Base-by-base conservation (phyloP, 2,329 filamentous ascomycete species). In the Aspergillus carbonarius region DNA sequence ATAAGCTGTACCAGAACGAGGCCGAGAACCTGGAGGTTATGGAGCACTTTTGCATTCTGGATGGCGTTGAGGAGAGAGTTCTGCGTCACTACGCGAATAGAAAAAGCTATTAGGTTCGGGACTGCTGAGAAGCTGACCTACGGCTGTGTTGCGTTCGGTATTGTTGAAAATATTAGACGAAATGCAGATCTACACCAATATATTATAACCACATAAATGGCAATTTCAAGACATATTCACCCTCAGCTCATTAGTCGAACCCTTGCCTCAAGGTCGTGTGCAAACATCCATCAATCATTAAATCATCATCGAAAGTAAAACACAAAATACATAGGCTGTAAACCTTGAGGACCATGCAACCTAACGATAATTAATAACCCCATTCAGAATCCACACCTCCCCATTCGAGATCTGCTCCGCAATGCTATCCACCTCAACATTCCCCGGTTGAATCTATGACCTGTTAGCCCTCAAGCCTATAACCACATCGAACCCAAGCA, bases 1-100 rank as follows among this genome's bases (percentile, higher is more conserved):
- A 98, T 78, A 99, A 99, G 82, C 85, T 96, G 74, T 99, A 97
- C 78, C 82, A 89, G 74, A 91, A 83, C 48, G 95, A 99, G 79
- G 91, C 91, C 2, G 95, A 99, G 82, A 99, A 99, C 76, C 77
- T 99, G 62, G 93, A 96, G 67, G 95, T 99, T 23, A 84, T 96
- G 70, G 93, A 96, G 74, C 93, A 98, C 76, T 90, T 92, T 73
- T 97, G 91, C 69, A 91, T 97, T 63, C 79, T 98, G 59, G 91
- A 96, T 68, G 89, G 89, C 17, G 88, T 97, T 58, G 93, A 97
- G 79, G 85, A 92, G 71, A 86, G 95, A 72, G 79, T 99, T 59
- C 79, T 98, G 69, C 82, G 82, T 71, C 78, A 76, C 50, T 69
- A 73, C 65, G 72, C 66, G 32, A 61, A 66, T 15, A 49, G 48